Evolutionary conservation across 2,329 filamentous ascomycete genomes (phyloP), one percentile per base, ranked within the genome.

Genomic region (Neurospora crassa): DNA sequence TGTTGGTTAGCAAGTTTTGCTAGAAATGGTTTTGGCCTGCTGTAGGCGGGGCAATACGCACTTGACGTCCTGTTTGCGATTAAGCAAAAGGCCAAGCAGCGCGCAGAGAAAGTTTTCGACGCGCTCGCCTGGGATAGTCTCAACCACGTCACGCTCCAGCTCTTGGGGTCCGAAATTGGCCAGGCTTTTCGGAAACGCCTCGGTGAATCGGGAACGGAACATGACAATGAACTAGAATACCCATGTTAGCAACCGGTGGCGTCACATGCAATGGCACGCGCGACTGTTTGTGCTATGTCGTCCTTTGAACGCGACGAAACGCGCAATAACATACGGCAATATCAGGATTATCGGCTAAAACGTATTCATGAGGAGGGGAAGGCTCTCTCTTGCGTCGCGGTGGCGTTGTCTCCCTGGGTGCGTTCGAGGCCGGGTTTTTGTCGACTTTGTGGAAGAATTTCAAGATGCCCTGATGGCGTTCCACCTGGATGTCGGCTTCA

Each of bases 31-130:
- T 67, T 63, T 40, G 24, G 29, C 12, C 24, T 20, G 41, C 70
- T 37, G 10, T 12, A 67, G 70, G 67, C 18, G 40, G 42, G 37
- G 12, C 40, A 18, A 43, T 24, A 74, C 93, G 82, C 88, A 98
- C 96, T 99, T 97, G 79, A 98, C 92, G 83, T 97, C 94, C 80
- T 99, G 97, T 85, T 99, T 98, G 81, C 96, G 91, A 82, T 99
- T 99, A 78, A 99, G 86, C 70, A 97, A 88, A 76, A 99, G 85
- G 41, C 92, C 91, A 67, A 99, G 85, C 75, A 99, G 83, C 74
- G 94, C 94, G 84, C 96, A 99, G 37, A 99, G 85, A 72, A 99
- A 89, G 76, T 90, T 88, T 83, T 98, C 95, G 67, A 92, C 90
- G 78, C 94, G 91, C 78, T 96, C 91, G 77, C 94, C 93, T 2